Base-by-base conservation (phyloP, 768 basidiomycete genomes). In the Tephrocybe sp. region DNA sequence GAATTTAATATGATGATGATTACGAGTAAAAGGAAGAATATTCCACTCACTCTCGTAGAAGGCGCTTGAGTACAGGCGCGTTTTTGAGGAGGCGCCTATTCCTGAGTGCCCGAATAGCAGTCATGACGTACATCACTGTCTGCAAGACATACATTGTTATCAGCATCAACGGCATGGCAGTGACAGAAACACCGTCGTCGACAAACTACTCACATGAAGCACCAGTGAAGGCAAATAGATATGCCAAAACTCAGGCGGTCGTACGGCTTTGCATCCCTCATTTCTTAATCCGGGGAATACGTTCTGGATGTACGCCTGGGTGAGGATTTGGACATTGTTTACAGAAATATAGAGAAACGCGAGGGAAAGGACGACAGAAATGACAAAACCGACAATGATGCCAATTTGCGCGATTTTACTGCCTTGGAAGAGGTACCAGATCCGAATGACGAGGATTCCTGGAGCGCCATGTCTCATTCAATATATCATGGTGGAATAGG, bases 401-500 rank as follows among this genome's bases (percentile, higher is more conserved):
- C 52, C 56, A 21, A 64, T 51, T 39, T 63, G 68, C 26, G 71
- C 54, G 9, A 28, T 4, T 25, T 49, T 62, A 41, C 64, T 66
- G 25, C 62, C 61, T 4, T 70, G 65, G 50, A 74, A 75, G 38
- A 75, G 66, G 55, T 72, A 73, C 73, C 73, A 77, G 23, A 73
- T 67, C 24, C 75, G 68, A 33, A 68, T 58, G 26, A 70, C 66
- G 14, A 75, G 65, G 36, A 73, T 73, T 18, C 67, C 74, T 76
- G 39, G 23, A 26, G 34, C 51, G 25, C 25, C 23, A 11, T n/a
- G n/a, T n/a, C 45, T 28, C 45, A 21, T 43, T 17, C n/a, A n/a
- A n/a, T 25, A 7, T 26, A 18, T 43, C 50, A 39, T 30, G 32
- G 25, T 15, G n/a, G 10, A 3, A 39, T 37, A 10, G 12, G 12